phyloP scores from a whole-genome alignment of 176 grass and related monocot genomes.

The Lolium rigidum region DNA sequence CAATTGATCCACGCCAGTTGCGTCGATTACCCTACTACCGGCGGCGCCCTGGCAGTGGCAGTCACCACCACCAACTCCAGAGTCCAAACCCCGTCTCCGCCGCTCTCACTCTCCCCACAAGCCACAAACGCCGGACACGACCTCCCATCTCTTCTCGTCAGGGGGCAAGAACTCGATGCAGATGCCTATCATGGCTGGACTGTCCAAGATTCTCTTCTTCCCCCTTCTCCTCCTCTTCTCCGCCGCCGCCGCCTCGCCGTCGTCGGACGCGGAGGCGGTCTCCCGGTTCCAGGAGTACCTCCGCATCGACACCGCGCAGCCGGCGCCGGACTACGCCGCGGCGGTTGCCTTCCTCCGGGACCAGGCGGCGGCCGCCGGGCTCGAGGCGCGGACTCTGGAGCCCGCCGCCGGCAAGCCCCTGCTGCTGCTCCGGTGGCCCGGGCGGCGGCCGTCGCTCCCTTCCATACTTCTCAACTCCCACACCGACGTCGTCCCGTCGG shows the following conservation, averaged over 20 bases:
- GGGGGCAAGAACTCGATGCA: neutral
- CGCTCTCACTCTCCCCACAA: neutral
- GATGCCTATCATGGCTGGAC: constrained; percentile 14
- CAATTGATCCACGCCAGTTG: constrained; percentile 5
- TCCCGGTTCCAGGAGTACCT: constrained; percentile 97
- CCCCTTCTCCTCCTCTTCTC: constrained; percentile 26
- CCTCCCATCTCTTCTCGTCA: neutral
- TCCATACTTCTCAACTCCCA: constrained; percentile 91
- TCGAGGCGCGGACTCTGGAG: constrained; percentile 77
- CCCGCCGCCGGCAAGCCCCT: constrained; percentile 72
- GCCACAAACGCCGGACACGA: neutral
- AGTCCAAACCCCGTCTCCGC: constrained; percentile 15
- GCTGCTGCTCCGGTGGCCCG: constrained; percentile 82
- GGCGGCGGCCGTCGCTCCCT: constrained; percentile 60
- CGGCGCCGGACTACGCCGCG: constrained; percentile 72
- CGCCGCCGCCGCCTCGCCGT: constrained; percentile 18
- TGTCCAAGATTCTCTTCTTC: constrained; percentile 27
- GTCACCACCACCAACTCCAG: neutral
- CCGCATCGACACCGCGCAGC: constrained; percentile 91
- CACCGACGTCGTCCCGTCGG: constrained; percentile 92
- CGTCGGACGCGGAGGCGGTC: constrained; percentile 60
- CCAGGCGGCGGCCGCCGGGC: constrained; percentile 55
- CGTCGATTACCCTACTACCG: neutral
- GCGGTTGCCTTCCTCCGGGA: constrained; percentile 62
- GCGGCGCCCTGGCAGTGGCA: neutral